A percentile compares a stretch with the other conserved stretches of the same genome.
Evolutionary conservation across 371 early-diverging fungal genomes (phyloP).

Genomic region (Fennellomyces sp.): DNA sequence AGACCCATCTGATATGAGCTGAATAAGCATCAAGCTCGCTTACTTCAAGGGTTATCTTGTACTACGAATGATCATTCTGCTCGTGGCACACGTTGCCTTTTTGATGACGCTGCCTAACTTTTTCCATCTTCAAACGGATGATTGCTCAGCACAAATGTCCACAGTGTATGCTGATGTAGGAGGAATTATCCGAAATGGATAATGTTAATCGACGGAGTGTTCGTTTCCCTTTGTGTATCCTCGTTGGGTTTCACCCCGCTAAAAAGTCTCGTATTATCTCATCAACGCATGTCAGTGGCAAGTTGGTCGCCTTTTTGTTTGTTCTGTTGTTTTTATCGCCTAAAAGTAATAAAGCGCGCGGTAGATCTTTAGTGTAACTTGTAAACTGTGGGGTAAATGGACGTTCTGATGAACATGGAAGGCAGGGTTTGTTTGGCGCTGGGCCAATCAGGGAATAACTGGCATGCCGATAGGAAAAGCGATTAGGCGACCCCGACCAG

Average conservation of each 20-base stretch:
- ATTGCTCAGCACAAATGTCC: conserved; percentile 2
- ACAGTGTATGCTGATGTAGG: background rate
- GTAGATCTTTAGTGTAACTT: background rate
- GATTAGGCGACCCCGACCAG: background rate
- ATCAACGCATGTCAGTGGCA: background rate
- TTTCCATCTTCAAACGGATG: background rate
- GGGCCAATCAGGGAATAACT: background rate
- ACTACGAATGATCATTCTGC: background rate
- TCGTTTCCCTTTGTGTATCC: background rate
- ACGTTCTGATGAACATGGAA: background rate
- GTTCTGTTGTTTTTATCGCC: background rate
- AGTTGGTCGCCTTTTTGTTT: background rate
- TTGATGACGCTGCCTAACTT: background rate
- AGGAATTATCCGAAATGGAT: conserved; percentile 1
- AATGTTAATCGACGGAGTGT: background rate
- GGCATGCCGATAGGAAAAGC: conserved; percentile 4
- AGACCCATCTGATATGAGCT: background rate
- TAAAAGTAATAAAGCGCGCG: background rate
- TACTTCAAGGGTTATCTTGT: conserved; percentile 2
- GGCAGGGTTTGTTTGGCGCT: background rate
- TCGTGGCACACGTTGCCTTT: conserved; percentile 1
- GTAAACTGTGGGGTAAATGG: background rate
- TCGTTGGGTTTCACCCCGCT: background rate
- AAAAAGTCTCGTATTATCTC: background rate
- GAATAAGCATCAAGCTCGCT: background rate